These are phyloP conservation scores for Candida boleticola DNA, from an alignment of 805 yeast genomes.

Conservation along the genomic window DNA sequence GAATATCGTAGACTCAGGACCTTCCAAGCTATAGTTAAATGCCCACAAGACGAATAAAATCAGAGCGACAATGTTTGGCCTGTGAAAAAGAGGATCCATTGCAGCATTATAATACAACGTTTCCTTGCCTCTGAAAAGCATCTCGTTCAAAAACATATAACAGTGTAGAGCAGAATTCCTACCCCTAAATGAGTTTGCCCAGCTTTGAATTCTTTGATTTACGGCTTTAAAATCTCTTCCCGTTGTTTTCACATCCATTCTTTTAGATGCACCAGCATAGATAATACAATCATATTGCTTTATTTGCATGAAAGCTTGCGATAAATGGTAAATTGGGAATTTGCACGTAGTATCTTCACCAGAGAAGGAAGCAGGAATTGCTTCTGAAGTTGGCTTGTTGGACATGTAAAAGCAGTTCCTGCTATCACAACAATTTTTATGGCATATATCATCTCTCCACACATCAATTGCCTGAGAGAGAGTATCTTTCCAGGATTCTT, in stretches of 20 bases:
- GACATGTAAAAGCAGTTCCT: slow-evolving; percentile 12
- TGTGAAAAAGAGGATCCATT: slow-evolving; percentile 42
- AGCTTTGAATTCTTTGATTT: slow-evolving; percentile 47
- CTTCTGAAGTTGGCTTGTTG: not conserved
- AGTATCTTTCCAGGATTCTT: slow-evolving; percentile 26
- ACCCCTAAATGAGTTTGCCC: slow-evolving; percentile 51
- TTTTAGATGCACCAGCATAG: slow-evolving; percentile 29
- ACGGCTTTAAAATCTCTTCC: slow-evolving; percentile 45
- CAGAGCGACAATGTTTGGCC: slow-evolving; percentile 42
- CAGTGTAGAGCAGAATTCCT: slow-evolving; percentile 59
- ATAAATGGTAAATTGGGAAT: slow-evolving; percentile 24
- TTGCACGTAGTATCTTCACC: slow-evolving; percentile 23
- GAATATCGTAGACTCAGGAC: slow-evolving; percentile 49
- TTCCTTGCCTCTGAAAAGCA: slow-evolving; percentile 53
- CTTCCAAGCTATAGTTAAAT: slow-evolving; percentile 46
- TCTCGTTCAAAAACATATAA: slow-evolving; percentile 58
- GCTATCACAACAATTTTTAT: slow-evolving; percentile 17
- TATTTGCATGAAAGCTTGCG: slow-evolving; percentile 26
- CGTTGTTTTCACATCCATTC: slow-evolving; percentile 42
- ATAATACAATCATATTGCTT: slow-evolving; percentile 29
- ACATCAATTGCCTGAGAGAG: slow-evolving; percentile 28
- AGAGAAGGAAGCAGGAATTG: slow-evolving; percentile 19
- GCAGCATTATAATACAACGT: slow-evolving; percentile 50
- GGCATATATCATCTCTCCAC: slow-evolving; percentile 25
- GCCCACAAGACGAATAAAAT: slow-evolving; percentile 50